phyloP scores from a whole-genome alignment of 352 stramenopile species.

The Pythium rishiriense region DNA sequence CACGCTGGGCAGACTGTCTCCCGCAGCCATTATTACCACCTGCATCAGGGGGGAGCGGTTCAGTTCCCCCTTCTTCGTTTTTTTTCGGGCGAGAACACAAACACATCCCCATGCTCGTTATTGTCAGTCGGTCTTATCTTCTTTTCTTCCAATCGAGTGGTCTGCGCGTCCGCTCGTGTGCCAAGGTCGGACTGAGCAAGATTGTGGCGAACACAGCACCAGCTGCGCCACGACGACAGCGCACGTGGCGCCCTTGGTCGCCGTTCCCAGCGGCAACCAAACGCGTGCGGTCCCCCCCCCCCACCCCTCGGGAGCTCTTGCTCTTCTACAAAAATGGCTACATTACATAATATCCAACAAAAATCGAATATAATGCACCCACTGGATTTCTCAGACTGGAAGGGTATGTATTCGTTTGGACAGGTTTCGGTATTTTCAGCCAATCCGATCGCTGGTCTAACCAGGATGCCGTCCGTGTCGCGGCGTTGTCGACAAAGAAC shows the following conservation, averaged over 20 bases:
- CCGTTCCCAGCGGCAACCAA: too few species aligned
- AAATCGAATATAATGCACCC: neutral
- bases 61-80: neutral
- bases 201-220: neutral
- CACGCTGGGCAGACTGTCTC: too few species aligned
- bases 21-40: neutral
- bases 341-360: slow-evolving; percentile 11
- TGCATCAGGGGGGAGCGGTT: neutral
- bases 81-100: too few species aligned
- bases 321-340: slow-evolving; percentile 14
- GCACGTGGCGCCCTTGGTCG: neutral
- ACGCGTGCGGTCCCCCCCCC: too few species aligned
- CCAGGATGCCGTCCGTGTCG: slow-evolving; percentile 2
- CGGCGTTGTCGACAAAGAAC: neutral
- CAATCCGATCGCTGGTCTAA: slow-evolving; percentile 9
- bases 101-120: too few species aligned
- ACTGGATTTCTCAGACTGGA: neutral
- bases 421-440: slow-evolving; percentile 1
- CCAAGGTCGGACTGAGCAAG: neutral
- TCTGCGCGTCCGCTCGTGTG: neutral
- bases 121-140: too few species aligned
- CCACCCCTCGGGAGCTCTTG: too few species aligned
- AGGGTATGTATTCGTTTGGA: neutral
- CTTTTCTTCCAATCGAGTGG: neutral
- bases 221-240: neutral